Percentiles rank a stretch among this genome's conserved stretches.
Evolutionary conservation across 192 early-diverging fungal genomes (phyloP).

Genomic region (Entophlyctis luteolus): DNA sequence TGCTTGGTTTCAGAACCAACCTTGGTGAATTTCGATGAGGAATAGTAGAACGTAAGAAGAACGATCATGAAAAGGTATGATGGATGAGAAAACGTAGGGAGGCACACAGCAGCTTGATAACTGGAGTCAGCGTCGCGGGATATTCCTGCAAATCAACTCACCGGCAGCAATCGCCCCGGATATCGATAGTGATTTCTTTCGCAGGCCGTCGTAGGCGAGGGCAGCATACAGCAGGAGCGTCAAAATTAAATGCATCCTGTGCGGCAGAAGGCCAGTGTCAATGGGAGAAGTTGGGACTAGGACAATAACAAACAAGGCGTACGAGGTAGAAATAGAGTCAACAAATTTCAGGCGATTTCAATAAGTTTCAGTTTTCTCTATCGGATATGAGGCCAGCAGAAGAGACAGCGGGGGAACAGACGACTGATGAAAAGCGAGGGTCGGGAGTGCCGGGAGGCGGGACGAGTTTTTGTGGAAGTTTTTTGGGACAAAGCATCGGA

Average conservation of each 20-base stretch:
- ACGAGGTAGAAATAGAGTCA: neutral
- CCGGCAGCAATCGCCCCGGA: constrained; percentile 70
- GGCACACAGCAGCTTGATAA: constrained; percentile 54
- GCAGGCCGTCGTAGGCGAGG: constrained; percentile 55
- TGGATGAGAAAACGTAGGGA: constrained; percentile 69
- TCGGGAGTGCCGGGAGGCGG: too few species aligned
- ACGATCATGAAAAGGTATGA: constrained; percentile 59
- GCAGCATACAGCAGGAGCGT: constrained; percentile 47
- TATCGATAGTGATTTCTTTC: constrained; percentile 64
- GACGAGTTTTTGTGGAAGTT: too few species aligned
- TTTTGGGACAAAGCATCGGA: too few species aligned
- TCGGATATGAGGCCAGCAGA: too few species aligned
- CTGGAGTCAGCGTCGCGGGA: too few species aligned
- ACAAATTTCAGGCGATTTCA: too few species aligned
- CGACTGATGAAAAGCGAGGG: too few species aligned
- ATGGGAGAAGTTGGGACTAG: too few species aligned
- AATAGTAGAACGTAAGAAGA: constrained; percentile 71
- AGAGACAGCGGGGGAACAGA: too few species aligned
- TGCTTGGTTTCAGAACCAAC: constrained; percentile 12
- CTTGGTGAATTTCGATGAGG: constrained; percentile 58
- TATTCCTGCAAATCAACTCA: too few species aligned
- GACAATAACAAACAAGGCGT: neutral
- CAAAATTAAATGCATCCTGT: constrained; percentile 41
- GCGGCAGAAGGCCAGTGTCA: too few species aligned
- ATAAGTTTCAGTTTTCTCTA: too few species aligned